These are phyloP conservation scores for Cymbopogon flexuosus DNA, from an alignment of 202 grass and related monocot genomes.

Conservation along the genomic window DNA sequence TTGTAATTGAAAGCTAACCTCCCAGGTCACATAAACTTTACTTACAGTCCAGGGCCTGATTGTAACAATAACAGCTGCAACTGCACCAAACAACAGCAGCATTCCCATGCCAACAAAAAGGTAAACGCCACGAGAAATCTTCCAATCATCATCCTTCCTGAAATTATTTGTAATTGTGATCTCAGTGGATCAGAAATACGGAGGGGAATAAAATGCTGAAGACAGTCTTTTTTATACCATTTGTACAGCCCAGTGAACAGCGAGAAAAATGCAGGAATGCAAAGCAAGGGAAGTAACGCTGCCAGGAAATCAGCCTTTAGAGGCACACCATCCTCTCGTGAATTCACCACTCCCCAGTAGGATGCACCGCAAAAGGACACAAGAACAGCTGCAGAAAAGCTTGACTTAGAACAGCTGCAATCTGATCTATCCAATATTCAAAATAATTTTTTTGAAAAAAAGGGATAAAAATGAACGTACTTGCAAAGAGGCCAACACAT, in stretches of 20 bases:
- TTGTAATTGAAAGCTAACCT: constrained; percentile 14
- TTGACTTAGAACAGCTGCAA: background rate
- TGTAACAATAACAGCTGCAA: constrained; percentile 64
- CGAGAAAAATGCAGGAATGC: constrained; percentile 87
- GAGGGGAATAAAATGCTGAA: constrained; percentile 17
- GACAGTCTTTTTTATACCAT: constrained; percentile 48
- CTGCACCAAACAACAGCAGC: constrained; percentile 72
- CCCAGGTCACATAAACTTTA: constrained; percentile 19
- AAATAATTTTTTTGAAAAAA: background rate
- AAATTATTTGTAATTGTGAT: constrained; percentile 37
- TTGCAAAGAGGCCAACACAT: constrained; percentile 73
- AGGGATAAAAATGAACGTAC: constrained; percentile 43
- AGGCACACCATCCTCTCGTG: constrained; percentile 71
- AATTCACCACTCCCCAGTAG: constrained; percentile 94
- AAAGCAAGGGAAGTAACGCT: constrained; percentile 89
- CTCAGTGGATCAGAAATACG: constrained; percentile 13
- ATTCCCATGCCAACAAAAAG: constrained; percentile 93
- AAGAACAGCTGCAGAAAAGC: constrained; percentile 67
- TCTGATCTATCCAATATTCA: constrained; percentile 14
- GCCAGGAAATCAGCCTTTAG: constrained; percentile 92
- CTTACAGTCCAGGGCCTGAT: constrained; percentile 96
- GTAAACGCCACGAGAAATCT: constrained; percentile 79
- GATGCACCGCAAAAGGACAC: constrained; percentile 81
- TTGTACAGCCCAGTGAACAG: constrained; percentile 88
- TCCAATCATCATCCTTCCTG: constrained; percentile 99